Conservation (phyloP, 805 yeast genomes). For the Pichia manshurica region DNA sequence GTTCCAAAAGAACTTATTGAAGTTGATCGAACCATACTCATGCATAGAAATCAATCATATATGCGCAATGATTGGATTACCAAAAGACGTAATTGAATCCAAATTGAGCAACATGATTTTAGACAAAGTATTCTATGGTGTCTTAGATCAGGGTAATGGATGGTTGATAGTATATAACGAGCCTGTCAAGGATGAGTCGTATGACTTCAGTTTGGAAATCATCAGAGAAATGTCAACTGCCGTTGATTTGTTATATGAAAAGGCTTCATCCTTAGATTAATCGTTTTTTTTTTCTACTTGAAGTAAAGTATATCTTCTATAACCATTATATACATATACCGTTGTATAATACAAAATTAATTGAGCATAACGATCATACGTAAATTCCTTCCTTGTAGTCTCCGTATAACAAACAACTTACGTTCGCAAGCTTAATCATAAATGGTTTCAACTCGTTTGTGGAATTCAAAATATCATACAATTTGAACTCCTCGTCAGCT, state of each 20-base stretch:
- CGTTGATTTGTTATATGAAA: conserved; percentile 88
- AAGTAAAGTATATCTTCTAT: no score
- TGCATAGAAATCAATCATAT: conserved; percentile 91
- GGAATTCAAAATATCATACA: conserved; percentile 61
- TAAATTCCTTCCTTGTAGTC: conserved; percentile 37
- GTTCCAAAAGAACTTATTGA: conserved; percentile 86
- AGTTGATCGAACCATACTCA: conserved; percentile 93
- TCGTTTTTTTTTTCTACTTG: no score
- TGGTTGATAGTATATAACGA: conserved; percentile 91
- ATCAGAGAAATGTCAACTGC: conserved; percentile 81
- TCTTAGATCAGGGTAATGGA: conserved; percentile 96
- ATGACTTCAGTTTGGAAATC: conserved; percentile 80
- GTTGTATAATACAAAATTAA: no score
- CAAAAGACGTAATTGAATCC: conserved; percentile 83
- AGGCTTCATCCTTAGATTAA: conserved; percentile 78
- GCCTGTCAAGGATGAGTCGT: conserved; percentile 82
- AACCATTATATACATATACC: no score
- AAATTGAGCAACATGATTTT: conserved; percentile 94
- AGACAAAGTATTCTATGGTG: conserved; percentile 93
- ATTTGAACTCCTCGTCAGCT: conserved; percentile 59
- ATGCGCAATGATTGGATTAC: conserved; percentile 82
- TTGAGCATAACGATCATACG: conserved; percentile 14
- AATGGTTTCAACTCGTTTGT: conserved; percentile 32
- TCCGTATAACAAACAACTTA: conserved; percentile 35
- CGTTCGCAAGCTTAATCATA: conserved; percentile 55